Evolutionary conservation across 2,329 filamentous ascomycete species (phyloP).

Genomic region (Pseudocercospora ulei): DNA sequence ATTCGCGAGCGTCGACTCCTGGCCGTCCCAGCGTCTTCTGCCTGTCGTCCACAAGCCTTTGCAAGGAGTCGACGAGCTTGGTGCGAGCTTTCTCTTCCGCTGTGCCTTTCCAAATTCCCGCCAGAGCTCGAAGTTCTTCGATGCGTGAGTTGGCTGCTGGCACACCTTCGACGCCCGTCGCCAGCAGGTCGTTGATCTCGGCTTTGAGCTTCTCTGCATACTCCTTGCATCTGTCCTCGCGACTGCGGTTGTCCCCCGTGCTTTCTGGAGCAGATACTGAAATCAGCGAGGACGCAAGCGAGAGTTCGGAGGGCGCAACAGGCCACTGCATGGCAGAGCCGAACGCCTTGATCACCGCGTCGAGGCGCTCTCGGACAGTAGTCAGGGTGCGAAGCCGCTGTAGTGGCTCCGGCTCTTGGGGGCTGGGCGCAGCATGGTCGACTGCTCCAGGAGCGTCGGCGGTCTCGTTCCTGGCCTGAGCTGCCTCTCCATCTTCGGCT

Average conservation of each 20-base stretch:
- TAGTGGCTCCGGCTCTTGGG: constrained; percentile 47
- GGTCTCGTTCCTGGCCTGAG: constrained; percentile 13
- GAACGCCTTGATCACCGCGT: constrained; percentile 81
- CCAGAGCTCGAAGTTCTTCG: constrained; percentile 65
- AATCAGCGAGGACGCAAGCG: constrained; percentile 74
- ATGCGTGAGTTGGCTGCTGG: constrained; percentile 65
- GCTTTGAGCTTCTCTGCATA: constrained; percentile 59
- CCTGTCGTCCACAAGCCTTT: constrained; percentile 71
- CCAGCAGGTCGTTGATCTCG: constrained; percentile 61
- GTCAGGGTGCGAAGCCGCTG: constrained; percentile 71
- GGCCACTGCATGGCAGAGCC: constrained; percentile 94
- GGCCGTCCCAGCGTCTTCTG: constrained; percentile 40
- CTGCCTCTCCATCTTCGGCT: constrained; percentile 33
- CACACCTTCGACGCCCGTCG: constrained; percentile 52
- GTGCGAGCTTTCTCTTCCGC: constrained; percentile 78
- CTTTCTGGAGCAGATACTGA: constrained; percentile 74
- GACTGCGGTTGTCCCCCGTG: constrained; percentile 49
- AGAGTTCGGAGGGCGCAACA: constrained; percentile 79
- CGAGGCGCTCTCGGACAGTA: constrained; percentile 70
- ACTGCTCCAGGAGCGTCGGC: constrained; percentile 4
- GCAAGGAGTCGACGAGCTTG: constrained; percentile 71
- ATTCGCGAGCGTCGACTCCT: constrained; percentile 15
- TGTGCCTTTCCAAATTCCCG: constrained; percentile 86
- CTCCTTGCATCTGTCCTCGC: constrained; percentile 78
- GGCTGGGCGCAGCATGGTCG: background rate